Evolutionary conservation across 208 protist species (phyloP), one percentile per base, ranked within the genome.

Genomic region (Trypanosoma congolense): DNA sequence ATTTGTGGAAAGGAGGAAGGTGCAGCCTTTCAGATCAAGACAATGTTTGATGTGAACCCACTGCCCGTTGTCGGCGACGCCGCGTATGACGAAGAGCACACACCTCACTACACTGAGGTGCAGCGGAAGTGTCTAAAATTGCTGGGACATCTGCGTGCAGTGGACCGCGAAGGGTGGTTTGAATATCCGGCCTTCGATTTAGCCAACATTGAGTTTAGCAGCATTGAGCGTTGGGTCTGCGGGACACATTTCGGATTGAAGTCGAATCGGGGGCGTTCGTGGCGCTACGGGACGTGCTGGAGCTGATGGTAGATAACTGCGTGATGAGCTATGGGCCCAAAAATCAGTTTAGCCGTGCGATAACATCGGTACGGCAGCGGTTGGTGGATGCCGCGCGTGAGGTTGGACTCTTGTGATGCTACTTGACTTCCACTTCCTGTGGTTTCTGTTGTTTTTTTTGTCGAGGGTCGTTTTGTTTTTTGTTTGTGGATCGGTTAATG

Each of bases 291-390:
- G 59, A 70, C 10, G 70, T 82, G 19, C 60, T 94, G 44, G 83
- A 94, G 62, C 61, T 68, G 12, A 94, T 94, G 80, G 87, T 87
- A 48, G 80, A 94, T 58, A 60, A 53, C 38, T 94, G 87, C 52
- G 81, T 94, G 45, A 38, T 62, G 25, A 73, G 62, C 52, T 87
- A 94, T 49, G 87, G 87, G 8, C 87, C 87, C 1, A 80, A 54
- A 3, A 75, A 86, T 46, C 64, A 48, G 8, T 91, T 77, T 61
- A 90, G 78, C 58, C 63, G 73, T 16, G 57, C 49, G 42, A 89
- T 91, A 44, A 83, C 83, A 6, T 63, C 41, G 19, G 56, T 94
- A 24, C 65, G 87, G 2, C 69, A 79, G 33, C 73, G 84, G 28
- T 61, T 94, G 18, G 83, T 94, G 4, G 70, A 83, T 31, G 78